Evolutionary conservation across 495 filamentous ascomycete genomes (phyloP), one percentile per base, ranked within the genome.

Genomic region (Durotheca rogersii): DNA sequence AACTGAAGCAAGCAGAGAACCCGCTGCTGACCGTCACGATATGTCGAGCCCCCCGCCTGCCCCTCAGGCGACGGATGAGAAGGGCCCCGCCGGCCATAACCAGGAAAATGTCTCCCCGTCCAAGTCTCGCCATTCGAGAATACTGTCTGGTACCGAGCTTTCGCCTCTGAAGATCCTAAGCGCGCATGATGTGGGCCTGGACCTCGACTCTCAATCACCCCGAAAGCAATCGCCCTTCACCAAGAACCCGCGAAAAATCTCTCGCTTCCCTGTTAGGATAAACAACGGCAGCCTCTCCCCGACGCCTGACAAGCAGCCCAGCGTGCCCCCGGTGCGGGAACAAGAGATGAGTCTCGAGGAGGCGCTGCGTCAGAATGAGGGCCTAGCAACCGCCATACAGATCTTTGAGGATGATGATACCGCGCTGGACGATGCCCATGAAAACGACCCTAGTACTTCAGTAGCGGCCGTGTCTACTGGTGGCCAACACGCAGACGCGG

Each of bases 341-440:
- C 67, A 63, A 16, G 56, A 61, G 37, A 62, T 61, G 36, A 73
- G 66, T 12, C 64, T 76, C 31, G 74, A 72, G 21, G 71, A 74
- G 11, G 70, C 67, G 1, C 62, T 77, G 29, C 62, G 47, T 7
- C 61, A 68, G 16, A 75, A 72, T 33, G 61, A 71, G 39, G 67
- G 67, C 7, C 48, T 74, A 9, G 73, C 68, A 40, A 63, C 62
- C 21, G 70, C 70, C 3, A 74, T 77, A 33, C 62, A 78, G 30
- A 80, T 81, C n/a, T 76, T 80, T 27, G 78, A 81, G 52, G 76
- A 75, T 54, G 73, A 75, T 12, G 68, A 61, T 5, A 66, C 63
- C 3, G 50, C 67, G 27, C 23, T 66, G 43, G 66, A 58, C 3
- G 48, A 46, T 34, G 41, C 27, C 9, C 30, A 47, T 9, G 61